phyloP scores from a whole-genome alignment of 345 rosid genomes.

The Geranium rotundifolium region DNA sequence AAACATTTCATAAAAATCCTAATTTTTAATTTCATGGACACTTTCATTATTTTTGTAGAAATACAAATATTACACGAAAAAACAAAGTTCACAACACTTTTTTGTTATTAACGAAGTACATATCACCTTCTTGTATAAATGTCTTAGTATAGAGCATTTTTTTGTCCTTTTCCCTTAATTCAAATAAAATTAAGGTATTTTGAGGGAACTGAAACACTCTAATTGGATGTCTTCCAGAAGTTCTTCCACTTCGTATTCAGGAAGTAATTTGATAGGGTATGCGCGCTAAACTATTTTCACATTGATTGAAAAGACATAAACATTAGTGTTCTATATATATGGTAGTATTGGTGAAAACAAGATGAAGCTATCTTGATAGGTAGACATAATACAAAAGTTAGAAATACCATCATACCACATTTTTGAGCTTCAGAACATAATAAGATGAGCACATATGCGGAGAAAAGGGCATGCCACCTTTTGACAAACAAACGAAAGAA shows the following conservation, averaged over 20 bases:
- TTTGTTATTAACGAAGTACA: too few species aligned
- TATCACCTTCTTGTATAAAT: too few species aligned
- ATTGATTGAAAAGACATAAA: constrained; percentile 8
- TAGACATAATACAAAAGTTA: background rate
- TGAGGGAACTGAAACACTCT: constrained; percentile 70
- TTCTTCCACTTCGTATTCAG: constrained; percentile 58
- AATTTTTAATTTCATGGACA: too few species aligned
- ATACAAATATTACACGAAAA: background rate
- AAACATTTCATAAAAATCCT: too few species aligned
- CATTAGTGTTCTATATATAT: background rate
- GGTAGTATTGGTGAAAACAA: background rate
- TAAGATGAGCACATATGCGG: background rate
- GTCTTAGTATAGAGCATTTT: too few species aligned
- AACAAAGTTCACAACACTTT: too few species aligned
- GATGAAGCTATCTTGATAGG: too few species aligned
- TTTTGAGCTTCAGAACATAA: constrained; percentile 53
- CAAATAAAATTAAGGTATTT: constrained; percentile 17
- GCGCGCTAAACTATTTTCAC: constrained; percentile 44
- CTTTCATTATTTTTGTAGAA: background rate
- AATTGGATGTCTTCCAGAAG: constrained; percentile 71
- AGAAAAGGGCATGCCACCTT: background rate
- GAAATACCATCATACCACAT: constrained; percentile 55
- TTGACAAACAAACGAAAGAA: background rate
- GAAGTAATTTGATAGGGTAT: constrained; percentile 33
- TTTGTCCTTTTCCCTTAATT: background rate